A percentile compares a stretch with the other conserved stretches of the same genome.
Conservation (phyloP, 352 stramenopile species). For the Pythium brachiatum region DNA sequence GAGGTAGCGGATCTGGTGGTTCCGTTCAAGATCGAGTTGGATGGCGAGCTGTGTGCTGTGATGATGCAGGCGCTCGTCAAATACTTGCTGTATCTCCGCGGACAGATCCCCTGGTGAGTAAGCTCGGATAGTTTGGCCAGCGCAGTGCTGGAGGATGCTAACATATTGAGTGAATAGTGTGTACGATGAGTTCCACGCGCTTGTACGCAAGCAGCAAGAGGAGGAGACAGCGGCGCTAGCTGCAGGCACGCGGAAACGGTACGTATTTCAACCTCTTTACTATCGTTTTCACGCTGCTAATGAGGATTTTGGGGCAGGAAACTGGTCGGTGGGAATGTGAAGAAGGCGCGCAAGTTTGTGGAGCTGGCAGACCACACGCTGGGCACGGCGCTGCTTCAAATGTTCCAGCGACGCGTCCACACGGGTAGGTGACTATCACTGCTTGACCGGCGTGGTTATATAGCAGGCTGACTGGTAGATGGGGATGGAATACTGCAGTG, state of each 20-base stretch:
- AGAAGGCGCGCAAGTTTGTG: constrained; percentile 53
- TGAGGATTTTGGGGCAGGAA: constrained; percentile 19
- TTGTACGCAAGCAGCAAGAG: constrained; percentile 27
- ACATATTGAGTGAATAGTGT: constrained; percentile 21
- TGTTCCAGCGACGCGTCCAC: constrained; percentile 33
- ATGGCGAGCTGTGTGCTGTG: constrained; percentile 36
- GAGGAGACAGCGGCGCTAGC: constrained; percentile 15
- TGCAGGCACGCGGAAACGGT: constrained; percentile 16
- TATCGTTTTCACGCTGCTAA: not conserved
- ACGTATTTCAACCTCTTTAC: not conserved
- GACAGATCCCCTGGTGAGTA: constrained; percentile 59
- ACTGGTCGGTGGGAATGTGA: constrained; percentile 29
- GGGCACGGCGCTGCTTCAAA: constrained; percentile 19
- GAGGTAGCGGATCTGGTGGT: constrained; percentile 24
- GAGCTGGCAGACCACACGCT: constrained; percentile 35
- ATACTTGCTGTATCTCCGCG: constrained; percentile 63
- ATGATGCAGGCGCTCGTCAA: constrained; percentile 43
- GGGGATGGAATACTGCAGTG: constrained; percentile 30
- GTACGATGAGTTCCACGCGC: constrained; percentile 44
- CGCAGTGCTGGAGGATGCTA: no score
- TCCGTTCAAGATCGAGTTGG: constrained; percentile 42
- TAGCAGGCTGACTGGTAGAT: no score
- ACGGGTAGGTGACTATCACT: not conserved
- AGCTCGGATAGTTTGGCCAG: no score
- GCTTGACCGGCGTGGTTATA: no score